Conservation (phyloP, 495 filamentous ascomycete genomes). For the Xylaria castorea region DNA sequence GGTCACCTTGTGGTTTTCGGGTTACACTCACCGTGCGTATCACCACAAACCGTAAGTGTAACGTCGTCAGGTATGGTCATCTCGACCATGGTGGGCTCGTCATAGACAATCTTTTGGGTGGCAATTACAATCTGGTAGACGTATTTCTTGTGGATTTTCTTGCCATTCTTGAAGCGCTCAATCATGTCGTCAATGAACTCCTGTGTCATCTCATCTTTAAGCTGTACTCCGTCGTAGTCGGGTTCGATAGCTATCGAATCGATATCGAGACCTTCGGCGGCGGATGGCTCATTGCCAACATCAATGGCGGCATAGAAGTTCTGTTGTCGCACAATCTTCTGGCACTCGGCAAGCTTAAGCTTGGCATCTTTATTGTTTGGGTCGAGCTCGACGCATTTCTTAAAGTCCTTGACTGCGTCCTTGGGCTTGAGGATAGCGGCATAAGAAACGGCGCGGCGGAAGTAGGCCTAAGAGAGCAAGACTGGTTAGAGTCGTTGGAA, state of each 20-base stretch:
- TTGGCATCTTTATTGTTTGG: conserved; percentile 90
- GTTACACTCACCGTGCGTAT: conserved; percentile 80
- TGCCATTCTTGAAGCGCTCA: conserved; percentile 91
- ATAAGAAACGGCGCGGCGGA: conserved; percentile 88
- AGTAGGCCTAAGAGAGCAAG: conserved; percentile 74
- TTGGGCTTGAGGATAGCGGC: conserved; percentile 86
- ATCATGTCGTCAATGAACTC: conserved; percentile 99
- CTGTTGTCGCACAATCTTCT: conserved; percentile 87
- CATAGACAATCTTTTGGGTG: conserved; percentile 85
- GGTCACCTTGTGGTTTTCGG: conserved; percentile 14
- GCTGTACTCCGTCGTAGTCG: conserved; percentile 80
- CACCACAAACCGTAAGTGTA: conserved; percentile 91
- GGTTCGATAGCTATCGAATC: conserved; percentile 82
- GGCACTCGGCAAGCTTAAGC: conserved; percentile 85
- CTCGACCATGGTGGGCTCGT: conserved; percentile 97
- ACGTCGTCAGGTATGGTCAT: conserved; percentile 78
- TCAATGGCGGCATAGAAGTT: conserved; percentile 97
- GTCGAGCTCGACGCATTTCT: conserved; percentile 83
- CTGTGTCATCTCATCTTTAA: conserved; percentile 87
- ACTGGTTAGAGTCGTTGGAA: conserved; percentile 13
- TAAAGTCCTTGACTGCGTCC: conserved; percentile 92
- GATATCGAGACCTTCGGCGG: conserved; percentile 87
- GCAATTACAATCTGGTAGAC: conserved; percentile 94
- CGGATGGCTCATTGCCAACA: conserved; percentile 86
- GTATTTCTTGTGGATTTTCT: conserved; percentile 95